Base-by-base conservation (phyloP, 2,329 filamentous ascomycete species). In the Talaromyces verruculosus region DNA sequence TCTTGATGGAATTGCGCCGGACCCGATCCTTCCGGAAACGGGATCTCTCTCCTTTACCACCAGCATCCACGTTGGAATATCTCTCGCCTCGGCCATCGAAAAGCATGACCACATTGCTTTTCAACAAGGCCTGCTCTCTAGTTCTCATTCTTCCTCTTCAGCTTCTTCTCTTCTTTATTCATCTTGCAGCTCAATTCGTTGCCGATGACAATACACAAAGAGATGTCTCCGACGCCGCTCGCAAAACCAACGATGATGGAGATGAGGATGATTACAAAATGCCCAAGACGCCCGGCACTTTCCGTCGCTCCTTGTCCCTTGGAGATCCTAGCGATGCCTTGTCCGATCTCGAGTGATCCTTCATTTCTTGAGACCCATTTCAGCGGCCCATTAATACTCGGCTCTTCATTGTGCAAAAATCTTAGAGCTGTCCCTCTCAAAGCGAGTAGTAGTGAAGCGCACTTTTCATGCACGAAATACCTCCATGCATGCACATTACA, bases 121-220 rank as follows among this genome's bases (percentile, higher is more conserved):
- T 96, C 30, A 86, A 89, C 65, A 93, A 91, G 78, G 93, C 92
- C 0, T 88, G 87, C 68, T 88, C 91, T 61, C 84, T 95, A 35
- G 84, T 96, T 3, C 80, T 97, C 15, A 88, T 91, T 0, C 92
- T 92, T n/a, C 92, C 93, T 0, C 86, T 89, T 39, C 88, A 93
- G 71, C 84, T 96, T 1, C 85, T 96, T 41, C 84, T 87, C 30
- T 82, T 96, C 47, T 93, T 97, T 84, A 84, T 97, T 4, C 88
- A 88, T 65, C 91, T 97, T 65, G 91, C 93, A 0, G 89, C 91
- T 0, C 88, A 87, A 68, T 92, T 97, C 68, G 85, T 88, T 5
- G 70, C 76, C 47, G 74, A 71, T 13, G 73, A 75, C 11, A 68
- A 69, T n/a, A 30, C 70, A 37, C 72, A 69, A 37, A 69, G 74